These are phyloP conservation scores for Serendipita sp. DNA, from an alignment of 768 basidiomycete genomes.

Conservation along the genomic window DNA sequence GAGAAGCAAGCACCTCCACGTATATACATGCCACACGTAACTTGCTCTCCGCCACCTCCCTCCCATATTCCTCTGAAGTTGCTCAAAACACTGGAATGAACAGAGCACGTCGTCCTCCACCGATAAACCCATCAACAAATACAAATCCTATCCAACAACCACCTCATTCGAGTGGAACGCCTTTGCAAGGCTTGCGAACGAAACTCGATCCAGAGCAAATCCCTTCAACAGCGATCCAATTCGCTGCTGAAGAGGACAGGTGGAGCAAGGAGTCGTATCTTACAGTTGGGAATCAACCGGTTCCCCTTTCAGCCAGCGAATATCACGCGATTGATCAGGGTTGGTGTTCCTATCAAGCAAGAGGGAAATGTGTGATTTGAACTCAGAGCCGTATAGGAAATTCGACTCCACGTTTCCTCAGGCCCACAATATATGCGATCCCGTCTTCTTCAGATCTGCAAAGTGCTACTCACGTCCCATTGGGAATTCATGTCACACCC, in stretches of 20 bases:
- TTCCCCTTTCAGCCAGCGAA: slow-evolving; percentile 75
- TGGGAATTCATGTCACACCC: slow-evolving; percentile 75
- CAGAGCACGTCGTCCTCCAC: not conserved
- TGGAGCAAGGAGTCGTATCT: slow-evolving; percentile 59
- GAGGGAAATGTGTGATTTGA: slow-evolving; percentile 7
- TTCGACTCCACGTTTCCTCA: slow-evolving; percentile 78
- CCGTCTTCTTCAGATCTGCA: slow-evolving; percentile 68
- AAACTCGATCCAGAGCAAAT: slow-evolving; percentile 79
- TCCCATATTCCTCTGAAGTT: not conserved
- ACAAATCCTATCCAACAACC: slow-evolving; percentile 14
- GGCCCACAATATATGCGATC: slow-evolving; percentile 78
- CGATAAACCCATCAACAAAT: not conserved
- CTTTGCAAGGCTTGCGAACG: slow-evolving; percentile 43
- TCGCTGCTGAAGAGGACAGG: slow-evolving; percentile 60
- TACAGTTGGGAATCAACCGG: slow-evolving; percentile 40
- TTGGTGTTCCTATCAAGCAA: slow-evolving; percentile 13
- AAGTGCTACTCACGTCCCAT: slow-evolving; percentile 64
- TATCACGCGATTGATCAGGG: slow-evolving; percentile 87
- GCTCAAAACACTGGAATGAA: not conserved
- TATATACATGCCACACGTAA: too few species aligned
- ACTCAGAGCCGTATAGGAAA: slow-evolving; percentile 35
- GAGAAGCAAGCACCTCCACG: too few species aligned
- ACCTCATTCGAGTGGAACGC: slow-evolving; percentile 25
- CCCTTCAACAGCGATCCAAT: slow-evolving; percentile 72
- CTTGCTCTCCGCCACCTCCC: not conserved